These are phyloP conservation scores for Setaria italica DNA, from an alignment of 202 grass and related monocot genomes.

Conservation along the genomic window DNA sequence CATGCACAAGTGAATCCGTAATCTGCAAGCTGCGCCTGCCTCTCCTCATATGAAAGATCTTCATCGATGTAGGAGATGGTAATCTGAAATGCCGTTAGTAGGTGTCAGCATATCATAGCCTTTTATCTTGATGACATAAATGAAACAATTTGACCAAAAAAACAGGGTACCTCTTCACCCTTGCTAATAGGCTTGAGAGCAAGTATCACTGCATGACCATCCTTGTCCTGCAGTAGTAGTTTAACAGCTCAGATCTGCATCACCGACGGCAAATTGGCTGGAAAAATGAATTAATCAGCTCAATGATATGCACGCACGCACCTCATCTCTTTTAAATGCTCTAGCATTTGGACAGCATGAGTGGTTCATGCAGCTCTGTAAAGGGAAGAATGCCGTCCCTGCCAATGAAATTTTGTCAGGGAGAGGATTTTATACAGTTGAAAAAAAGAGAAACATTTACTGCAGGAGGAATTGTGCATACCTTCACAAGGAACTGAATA, in stretches of 20 bases:
- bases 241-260: constrained; percentile 39
- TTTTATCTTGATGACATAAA: neutral
- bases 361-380: constrained; percentile 99
- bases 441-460: neutral
- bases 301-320: constrained; percentile 24
- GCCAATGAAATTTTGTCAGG: constrained; percentile 32
- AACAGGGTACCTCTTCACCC: constrained; percentile 74
- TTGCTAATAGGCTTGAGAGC: constrained; percentile 60
- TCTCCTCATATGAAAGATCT: constrained; percentile 72
- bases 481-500: constrained; percentile 86
- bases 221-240: constrained; percentile 67
- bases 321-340: constrained; percentile 96
- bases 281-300: constrained; percentile 19
- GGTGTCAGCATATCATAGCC: neutral
- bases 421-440: constrained; percentile 12
- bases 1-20: constrained; percentile 90
- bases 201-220: constrained; percentile 76
- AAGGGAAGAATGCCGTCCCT: constrained; percentile 93
- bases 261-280: constrained; percentile 28
- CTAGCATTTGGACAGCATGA: constrained; percentile 93
- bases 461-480: constrained; percentile 30
- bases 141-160: neutral
- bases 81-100: constrained; percentile 57
- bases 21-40: constrained; percentile 80
- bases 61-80: constrained; percentile 95